Evolutionary conservation across 331 rosid species (phyloP), one percentile per base, ranked within the genome.

Genomic region (Phaseolus coccineus): DNA sequence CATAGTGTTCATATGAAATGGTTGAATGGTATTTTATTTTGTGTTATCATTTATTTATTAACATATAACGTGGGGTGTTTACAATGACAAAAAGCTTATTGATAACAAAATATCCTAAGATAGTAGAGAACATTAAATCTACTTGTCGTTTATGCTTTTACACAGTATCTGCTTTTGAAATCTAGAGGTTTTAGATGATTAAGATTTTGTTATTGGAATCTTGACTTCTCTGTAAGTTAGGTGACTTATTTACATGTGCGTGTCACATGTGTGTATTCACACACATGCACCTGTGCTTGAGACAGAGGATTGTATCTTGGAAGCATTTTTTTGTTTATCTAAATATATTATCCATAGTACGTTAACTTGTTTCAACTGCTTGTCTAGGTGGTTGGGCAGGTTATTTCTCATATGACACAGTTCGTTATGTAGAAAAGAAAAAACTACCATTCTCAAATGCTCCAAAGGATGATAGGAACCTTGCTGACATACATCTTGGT

Each of bases 311-410:
- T 35, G 1, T 35, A 35, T 4, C 39, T 35, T 4, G 4, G 7
- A 35, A 35, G 39, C 39, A 35, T 35, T 35, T 4, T 37, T 37
- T 35, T 0, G 1, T 53, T 53, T 3, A 53, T 22, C 28, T 22
- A 53, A 6, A 5, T 52, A n/a, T 51, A 51, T 19, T 52, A 2
- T 52, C 22, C 19, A 16, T 22, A 14, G 25, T n/a, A n/a, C 3
- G 19, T 53, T 19, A 53, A 53, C 28, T 64, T 69, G 57, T 71
- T 13, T 40, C 72, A 58, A 71, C 53, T 61, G 66, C 22, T 76
- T 16, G 48, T 77, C 7, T 57, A 95, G 99, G 98, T 87, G 99
- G 99, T 11, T 93, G 97, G 98, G 99, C 90, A 24, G 99, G 98
- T 69, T 95, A 87, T 87, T 93, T 93, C 82, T 95, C 99, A 16